Evolutionary conservation across 441 rosid genomes (phyloP).

Genomic region (Arabidopsis lyrata): DNA sequence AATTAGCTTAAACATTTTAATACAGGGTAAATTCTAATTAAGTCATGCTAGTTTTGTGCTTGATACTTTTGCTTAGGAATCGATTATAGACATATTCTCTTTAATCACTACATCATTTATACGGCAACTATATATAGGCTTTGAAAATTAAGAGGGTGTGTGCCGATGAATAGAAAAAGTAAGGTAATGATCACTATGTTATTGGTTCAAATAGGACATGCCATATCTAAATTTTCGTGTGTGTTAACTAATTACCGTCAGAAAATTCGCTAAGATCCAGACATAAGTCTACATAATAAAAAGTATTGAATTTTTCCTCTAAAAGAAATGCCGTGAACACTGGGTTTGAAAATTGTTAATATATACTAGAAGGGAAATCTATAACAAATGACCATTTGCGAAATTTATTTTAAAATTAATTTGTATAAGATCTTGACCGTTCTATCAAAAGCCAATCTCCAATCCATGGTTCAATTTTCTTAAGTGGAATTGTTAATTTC

Average conservation of each 20-base stretch:
- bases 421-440: neutral
- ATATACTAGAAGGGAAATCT: neutral
- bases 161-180: neutral
- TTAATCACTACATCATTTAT: neutral
- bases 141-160: neutral
- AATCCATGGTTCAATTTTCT: neutral
- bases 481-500: neutral
- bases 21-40: neutral
- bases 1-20: neutral
- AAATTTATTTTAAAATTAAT: neutral
- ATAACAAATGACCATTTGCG: neutral
- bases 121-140: neutral
- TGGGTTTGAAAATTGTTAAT: neutral
- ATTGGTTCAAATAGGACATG: constrained; percentile 1
- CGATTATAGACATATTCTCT: neutral
- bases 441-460: no score
- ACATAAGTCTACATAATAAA: neutral
- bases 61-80: neutral
- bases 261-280: neutral
- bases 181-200: neutral
- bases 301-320: neutral
- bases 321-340: neutral
- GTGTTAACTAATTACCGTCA: neutral
- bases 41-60: neutral
- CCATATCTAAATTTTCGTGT: neutral